These are phyloP conservation scores for Tolypocladium cylindrosporum DNA, from an alignment of 2,329 filamentous ascomycete genomes.

Conservation along the genomic window DNA sequence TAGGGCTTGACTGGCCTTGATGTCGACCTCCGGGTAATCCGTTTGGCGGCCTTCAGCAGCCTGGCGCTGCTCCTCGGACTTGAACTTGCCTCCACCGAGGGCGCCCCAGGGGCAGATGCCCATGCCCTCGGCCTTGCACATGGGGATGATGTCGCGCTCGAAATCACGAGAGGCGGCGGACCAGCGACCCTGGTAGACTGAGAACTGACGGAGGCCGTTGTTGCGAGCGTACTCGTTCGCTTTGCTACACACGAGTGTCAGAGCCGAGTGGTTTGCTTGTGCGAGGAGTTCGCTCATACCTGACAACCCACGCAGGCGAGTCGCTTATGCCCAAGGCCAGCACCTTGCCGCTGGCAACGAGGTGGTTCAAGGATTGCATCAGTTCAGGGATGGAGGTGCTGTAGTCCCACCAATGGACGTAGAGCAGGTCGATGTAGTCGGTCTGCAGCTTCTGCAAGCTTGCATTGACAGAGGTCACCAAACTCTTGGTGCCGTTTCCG, in stretches of 20 bases:
- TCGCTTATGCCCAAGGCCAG: conserved; percentile 57
- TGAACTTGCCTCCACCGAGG: conserved; percentile 38
- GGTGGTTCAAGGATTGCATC: conserved; percentile 56
- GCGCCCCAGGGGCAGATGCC: conserved; percentile 51
- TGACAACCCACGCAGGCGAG: conserved; percentile 59
- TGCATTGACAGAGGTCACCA: conserved; percentile 44
- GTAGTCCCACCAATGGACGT: conserved; percentile 60
- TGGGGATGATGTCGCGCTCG: conserved; percentile 33
- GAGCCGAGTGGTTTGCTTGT: neutral
- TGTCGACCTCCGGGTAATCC: conserved; percentile 40
- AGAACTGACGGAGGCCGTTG: conserved; percentile 61
- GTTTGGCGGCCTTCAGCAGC: conserved; percentile 24
- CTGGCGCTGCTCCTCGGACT: conserved; percentile 24
- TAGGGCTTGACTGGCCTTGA: conserved; percentile 33
- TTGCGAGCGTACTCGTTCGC: conserved; percentile 60
- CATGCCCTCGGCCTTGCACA: conserved; percentile 34
- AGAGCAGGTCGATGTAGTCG: conserved; percentile 58
- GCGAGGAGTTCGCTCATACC: conserved; percentile 13
- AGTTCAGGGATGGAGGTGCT: conserved; percentile 56
- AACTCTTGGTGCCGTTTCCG: conserved; percentile 53
- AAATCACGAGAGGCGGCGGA: conserved; percentile 28
- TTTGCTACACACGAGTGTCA: conserved; percentile 26
- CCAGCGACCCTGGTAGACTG: conserved; percentile 34
- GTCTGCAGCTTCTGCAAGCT: conserved; percentile 54
- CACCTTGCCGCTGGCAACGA: conserved; percentile 52